These are phyloP conservation scores for Rhizomucor pusillus DNA, from an alignment of 371 early-diverging fungal genomes.

Conservation along the genomic window DNA sequence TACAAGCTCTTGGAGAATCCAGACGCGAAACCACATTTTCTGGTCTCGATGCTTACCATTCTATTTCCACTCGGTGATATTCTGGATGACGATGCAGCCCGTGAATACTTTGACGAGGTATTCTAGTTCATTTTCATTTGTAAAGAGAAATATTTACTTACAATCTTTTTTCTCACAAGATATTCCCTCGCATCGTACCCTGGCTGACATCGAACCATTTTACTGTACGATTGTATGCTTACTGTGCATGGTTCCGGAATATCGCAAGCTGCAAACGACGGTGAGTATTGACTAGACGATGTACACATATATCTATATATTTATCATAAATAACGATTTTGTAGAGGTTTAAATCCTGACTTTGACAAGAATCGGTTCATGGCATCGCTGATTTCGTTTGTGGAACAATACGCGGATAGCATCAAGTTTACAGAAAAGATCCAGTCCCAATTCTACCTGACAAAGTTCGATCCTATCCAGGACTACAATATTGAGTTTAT, in stretches of 20 bases:
- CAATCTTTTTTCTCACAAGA: slow-evolving; percentile 8
- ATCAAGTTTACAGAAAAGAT: slow-evolving; percentile 46
- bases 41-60: slow-evolving; percentile 46
- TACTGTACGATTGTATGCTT: slow-evolving; percentile 36
- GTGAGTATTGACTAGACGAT: slow-evolving; percentile 2
- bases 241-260: slow-evolving; percentile 36
- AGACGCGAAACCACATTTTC: slow-evolving; percentile 38
- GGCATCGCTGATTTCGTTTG: slow-evolving; percentile 22
- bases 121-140: no score
- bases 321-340: no score
- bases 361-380: slow-evolving; percentile 29
- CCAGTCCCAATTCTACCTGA: slow-evolving; percentile 44
- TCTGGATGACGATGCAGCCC: slow-evolving; percentile 18
- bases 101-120: slow-evolving; percentile 25
- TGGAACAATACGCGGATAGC: slow-evolving; percentile 45
- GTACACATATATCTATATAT: neutral
- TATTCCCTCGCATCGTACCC: slow-evolving; percentile 32
- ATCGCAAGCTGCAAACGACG: slow-evolving; percentile 24
- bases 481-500: slow-evolving; percentile 62
- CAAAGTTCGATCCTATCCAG: slow-evolving; percentile 47
- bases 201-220: slow-evolving; percentile 47
- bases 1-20: slow-evolving; percentile 27
- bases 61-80: slow-evolving; percentile 31
- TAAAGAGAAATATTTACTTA: no score
- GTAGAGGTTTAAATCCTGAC: slow-evolving; percentile 13